Evolutionary conservation across 371 early-diverging fungal genomes (phyloP), one percentile per base, ranked within the genome.

Genomic region (Mucor racemosus): DNA sequence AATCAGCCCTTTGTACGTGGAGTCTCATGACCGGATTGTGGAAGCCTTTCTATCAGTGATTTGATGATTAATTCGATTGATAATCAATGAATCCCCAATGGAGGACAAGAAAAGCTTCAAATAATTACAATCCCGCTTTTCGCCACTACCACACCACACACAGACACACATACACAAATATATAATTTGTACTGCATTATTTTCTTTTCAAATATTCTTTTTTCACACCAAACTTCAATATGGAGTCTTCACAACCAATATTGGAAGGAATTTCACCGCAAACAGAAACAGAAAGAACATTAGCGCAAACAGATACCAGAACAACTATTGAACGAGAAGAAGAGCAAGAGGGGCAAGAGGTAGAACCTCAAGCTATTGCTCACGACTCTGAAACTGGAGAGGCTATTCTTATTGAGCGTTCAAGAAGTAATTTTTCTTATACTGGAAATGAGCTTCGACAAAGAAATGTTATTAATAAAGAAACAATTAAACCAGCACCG

Each of bases 371-470:
- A 21, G 50, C 19, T 26, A 50, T 53, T 36, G 38, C 62, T 7
- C 62, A 62, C 26, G 57, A 56, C 17, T n/a, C 44, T 41, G 64
- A 64, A 19, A 64, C 42, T 34, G 64, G 64, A 41, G 64, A 64
- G 21, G 31, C 64, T 7, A 44, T 57, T 33, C 66, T 44, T 54
- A 56, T 57, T 46, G 68, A 67, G 62, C 46, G 68, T 8, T 58
- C 50, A 10, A 62, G 62, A 41, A 40, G 50, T 14, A 62, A 36
- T 13, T 67, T 67, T 39, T 39, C 62, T 8, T 58, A 62, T 35
- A 64, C 21, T 26, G 38, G 46, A 19, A 65, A 48, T 13, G 70
- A 69, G 17, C 41, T 69, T 14, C 60, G 65, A 38, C 70, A 69
- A 17, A 60, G 70, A 50, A 54, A 54, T 39, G 55, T 60, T 14